Evolutionary conservation across 2,329 filamentous ascomycete genomes (phyloP).

Genomic region (Exserohilum rostratum): DNA sequence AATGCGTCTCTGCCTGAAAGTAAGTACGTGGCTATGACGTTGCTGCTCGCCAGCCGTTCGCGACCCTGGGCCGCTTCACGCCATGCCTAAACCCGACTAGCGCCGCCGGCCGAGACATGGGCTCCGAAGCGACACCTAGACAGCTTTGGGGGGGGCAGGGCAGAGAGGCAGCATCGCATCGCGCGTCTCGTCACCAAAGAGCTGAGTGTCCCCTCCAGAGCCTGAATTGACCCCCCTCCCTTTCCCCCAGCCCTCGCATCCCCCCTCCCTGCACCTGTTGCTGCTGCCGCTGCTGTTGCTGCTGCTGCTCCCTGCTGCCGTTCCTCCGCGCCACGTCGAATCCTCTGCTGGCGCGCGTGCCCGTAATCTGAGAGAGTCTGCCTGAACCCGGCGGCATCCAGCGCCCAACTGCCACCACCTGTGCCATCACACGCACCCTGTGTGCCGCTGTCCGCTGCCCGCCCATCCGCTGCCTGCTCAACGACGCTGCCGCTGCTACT

Average conservation of each 20-base stretch:
- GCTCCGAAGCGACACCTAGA: neutral
- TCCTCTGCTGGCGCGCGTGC: neutral
- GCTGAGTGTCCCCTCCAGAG: neutral
- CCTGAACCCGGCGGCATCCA: constrained; percentile 25
- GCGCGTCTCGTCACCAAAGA: too few species aligned
- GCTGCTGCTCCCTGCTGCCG: too few species aligned
- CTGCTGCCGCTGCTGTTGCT: too few species aligned
- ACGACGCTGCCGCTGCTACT: constrained; percentile 36
- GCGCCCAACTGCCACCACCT: constrained; percentile 26
- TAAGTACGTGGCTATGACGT: constrained; percentile 20
- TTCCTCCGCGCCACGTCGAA: too few species aligned
- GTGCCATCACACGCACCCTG: constrained; percentile 13
- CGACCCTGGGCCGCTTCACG: constrained; percentile 1
- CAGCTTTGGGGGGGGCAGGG: neutral
- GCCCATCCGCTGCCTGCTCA: constrained; percentile 4
- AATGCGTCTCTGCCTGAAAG: neutral
- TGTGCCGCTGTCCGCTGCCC: constrained; percentile 10
- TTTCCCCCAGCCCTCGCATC: neutral
- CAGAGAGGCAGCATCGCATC: constrained; percentile 4
- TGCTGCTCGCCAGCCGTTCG: constrained; percentile 4
- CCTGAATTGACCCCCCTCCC: neutral
- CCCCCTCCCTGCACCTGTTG: neutral
- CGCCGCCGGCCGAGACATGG: constrained; percentile 8
- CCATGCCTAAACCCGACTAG: constrained; percentile 13
- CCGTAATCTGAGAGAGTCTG: neutral